Percentiles rank a stretch among this genome's conserved stretches.
These are phyloP conservation scores for bread wheat (Triticum aestivum) DNA, from an alignment of 176 grass and related monocot species.

Conservation along the genomic window DNA sequence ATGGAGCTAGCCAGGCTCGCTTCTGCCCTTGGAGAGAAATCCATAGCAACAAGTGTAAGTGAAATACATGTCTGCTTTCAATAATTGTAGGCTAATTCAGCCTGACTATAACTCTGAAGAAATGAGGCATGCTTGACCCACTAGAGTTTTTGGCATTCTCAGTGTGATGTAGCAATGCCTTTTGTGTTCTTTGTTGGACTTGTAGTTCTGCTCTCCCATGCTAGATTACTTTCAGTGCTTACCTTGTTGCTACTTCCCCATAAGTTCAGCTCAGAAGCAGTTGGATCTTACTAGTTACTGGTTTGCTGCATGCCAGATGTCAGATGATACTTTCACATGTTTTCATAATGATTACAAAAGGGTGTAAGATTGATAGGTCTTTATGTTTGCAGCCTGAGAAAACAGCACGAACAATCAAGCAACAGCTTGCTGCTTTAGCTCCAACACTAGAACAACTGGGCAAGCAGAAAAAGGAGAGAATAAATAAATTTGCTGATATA, in stretches of 20 bases:
- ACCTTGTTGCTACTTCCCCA: neutral
- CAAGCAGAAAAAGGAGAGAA: slow-evolving; percentile 59
- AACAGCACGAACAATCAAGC: slow-evolving; percentile 50
- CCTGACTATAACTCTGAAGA: neutral
- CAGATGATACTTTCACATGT: neutral
- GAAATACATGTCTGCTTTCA: neutral
- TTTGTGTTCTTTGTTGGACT: neutral
- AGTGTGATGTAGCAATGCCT: neutral
- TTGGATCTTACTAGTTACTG: neutral
- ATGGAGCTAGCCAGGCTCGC: slow-evolving; percentile 48
- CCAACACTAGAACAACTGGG: slow-evolving; percentile 61
- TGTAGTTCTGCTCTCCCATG: neutral
- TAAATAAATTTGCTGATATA: slow-evolving; percentile 54
- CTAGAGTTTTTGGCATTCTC: neutral
- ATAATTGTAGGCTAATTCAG: neutral
- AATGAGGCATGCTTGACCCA: neutral
- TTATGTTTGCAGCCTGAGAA: slow-evolving; percentile 39
- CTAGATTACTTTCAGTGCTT: neutral
- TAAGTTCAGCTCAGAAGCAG: slow-evolving; percentile 6
- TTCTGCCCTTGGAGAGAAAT: slow-evolving; percentile 58
- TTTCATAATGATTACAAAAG: slow-evolving; percentile 2
- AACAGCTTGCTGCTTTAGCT: slow-evolving; percentile 64
- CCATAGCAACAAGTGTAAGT: slow-evolving; percentile 42
- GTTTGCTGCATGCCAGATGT: neutral
- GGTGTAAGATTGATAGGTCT: neutral